phyloP scores from a whole-genome alignment of 768 basidiomycete species.

The Kockovaella imperatae region DNA sequence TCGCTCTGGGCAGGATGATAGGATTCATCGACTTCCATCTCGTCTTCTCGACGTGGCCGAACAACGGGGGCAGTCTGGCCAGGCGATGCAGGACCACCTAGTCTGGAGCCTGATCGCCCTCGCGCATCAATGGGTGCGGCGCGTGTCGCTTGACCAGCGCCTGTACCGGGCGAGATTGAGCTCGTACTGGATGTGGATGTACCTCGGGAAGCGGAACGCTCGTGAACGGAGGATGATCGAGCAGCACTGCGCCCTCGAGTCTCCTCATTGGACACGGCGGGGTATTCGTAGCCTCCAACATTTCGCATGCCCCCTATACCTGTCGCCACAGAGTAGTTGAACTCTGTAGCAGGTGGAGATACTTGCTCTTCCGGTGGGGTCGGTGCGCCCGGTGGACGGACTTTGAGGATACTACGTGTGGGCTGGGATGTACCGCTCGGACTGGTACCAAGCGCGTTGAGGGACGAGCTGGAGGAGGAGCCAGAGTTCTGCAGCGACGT shows the following conservation, averaged over 20 bases:
- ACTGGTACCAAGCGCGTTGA: background rate
- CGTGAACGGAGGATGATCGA: slow-evolving; percentile 7
- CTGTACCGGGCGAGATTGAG: slow-evolving; percentile 8
- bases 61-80: slow-evolving; percentile 8
- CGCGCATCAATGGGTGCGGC: background rate
- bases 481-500: slow-evolving; percentile 26
- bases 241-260: slow-evolving; percentile 8
- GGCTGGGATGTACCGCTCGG: background rate
- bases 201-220: slow-evolving; percentile 26
- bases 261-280: slow-evolving; percentile 3
- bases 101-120: background rate
- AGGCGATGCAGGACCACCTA: background rate
- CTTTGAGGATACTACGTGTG: slow-evolving; percentile 44
- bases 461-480: slow-evolving; percentile 41
- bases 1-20: slow-evolving; percentile 21
- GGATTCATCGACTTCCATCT: background rate
- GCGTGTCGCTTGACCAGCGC: background rate
- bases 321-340: slow-evolving; percentile 43
- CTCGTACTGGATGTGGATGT: slow-evolving; percentile 15
- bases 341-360: slow-evolving; percentile 33
- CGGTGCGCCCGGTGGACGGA: slow-evolving; percentile 31
- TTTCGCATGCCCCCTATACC: slow-evolving; percentile 42
- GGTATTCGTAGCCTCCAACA: slow-evolving; percentile 10
- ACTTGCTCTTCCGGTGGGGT: slow-evolving; percentile 15
- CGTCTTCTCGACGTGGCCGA: background rate